Conservation (phyloP, 2,329 filamentous ascomycete genomes). For the Delphinella strobiligena region DNA sequence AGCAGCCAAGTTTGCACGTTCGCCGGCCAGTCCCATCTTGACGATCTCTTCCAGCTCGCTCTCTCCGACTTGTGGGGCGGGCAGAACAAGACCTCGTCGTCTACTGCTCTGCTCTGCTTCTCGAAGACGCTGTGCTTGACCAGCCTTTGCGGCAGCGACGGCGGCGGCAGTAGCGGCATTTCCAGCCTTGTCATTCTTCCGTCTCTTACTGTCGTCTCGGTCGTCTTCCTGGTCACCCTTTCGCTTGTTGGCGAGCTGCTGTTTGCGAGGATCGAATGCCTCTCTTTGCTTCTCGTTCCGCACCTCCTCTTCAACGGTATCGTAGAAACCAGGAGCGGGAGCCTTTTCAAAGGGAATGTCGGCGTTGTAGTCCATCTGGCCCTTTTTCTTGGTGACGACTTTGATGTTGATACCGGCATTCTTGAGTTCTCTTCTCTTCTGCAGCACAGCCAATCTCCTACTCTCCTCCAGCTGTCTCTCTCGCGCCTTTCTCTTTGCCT, state of each 20-base stretch:
- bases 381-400: constrained; percentile 78
- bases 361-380: constrained; percentile 99
- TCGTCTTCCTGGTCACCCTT: constrained; percentile 87
- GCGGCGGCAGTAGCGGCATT: constrained; percentile 55
- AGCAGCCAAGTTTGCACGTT: constrained; percentile 66
- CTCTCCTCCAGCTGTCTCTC: constrained; percentile 95
- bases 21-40: constrained; percentile 93
- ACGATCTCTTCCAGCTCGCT: constrained; percentile 92
- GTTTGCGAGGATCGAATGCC: constrained; percentile 83
- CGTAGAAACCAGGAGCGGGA: constrained; percentile 79
- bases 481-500: constrained; percentile 93
- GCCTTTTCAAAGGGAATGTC: constrained; percentile 97
- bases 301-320: constrained; percentile 70
- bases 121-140: constrained; percentile 84
- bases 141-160: constrained; percentile 83
- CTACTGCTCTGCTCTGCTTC: constrained; percentile 97
- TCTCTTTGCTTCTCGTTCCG: constrained; percentile 75
- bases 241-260: constrained; percentile 80
- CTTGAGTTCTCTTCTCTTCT: constrained; percentile 93
- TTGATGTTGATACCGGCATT: constrained; percentile 98
- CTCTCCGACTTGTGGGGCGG: constrained; percentile 84
- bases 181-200: constrained; percentile 77
- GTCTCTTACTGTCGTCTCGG: constrained; percentile 62
- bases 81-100: constrained; percentile 68
- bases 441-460: constrained; percentile 72